These are phyloP conservation scores for Aegle marmelos DNA, from an alignment of 345 rosid species.

Conservation along the genomic window DNA sequence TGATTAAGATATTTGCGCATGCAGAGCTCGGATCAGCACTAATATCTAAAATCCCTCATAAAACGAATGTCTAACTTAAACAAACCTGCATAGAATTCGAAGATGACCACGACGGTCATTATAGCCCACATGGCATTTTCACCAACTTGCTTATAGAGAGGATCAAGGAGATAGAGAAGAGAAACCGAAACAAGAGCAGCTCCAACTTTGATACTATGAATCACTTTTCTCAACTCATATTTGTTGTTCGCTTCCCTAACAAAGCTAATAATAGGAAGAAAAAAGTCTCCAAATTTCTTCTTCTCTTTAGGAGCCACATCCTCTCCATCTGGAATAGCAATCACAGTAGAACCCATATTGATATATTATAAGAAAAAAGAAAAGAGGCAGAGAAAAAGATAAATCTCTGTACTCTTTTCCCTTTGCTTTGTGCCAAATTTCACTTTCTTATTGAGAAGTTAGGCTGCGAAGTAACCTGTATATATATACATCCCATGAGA, in stretches of 20 bases:
- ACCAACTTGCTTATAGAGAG: conserved; percentile 52
- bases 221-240: conserved; percentile 27
- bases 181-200: conserved; percentile 59
- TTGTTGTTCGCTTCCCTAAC: conserved; percentile 17
- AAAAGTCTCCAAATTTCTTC: conserved; percentile 7
- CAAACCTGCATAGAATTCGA: conserved; percentile 71
- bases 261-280: conserved; percentile 12
- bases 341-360: conserved; percentile 38
- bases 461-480: neutral
- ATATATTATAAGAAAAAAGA: neutral
- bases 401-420: neutral
- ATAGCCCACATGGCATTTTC: conserved; percentile 83
- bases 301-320: conserved; percentile 1
- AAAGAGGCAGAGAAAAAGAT: no score
- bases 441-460: conserved; percentile 3
- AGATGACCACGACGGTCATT: conserved; percentile 76
- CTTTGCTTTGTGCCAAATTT: neutral
- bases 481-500: conserved; percentile 17
- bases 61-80: no score
- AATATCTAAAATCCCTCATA: no score
- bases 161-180: conserved; percentile 53
- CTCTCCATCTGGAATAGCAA: conserved; percentile 33
- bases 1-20: no score
- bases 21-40: no score
- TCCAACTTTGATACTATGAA: conserved; percentile 67